A percentile compares a stretch with the other conserved stretches of the same genome.
Conservation (phyloP, 192 early-diverging fungal genomes). For the Backusella tarrabulga region DNA sequence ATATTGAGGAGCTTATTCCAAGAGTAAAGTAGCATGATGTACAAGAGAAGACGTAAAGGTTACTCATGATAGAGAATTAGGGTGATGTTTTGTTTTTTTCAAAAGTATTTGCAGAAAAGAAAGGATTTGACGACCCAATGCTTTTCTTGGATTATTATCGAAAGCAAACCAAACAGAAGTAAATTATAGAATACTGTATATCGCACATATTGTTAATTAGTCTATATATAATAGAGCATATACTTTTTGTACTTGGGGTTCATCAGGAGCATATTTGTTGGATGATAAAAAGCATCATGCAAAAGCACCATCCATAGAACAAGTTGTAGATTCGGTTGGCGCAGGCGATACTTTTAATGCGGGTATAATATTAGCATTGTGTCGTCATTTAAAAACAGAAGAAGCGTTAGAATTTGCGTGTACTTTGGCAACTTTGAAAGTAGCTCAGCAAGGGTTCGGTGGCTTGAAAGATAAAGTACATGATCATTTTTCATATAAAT, state of each 20-base stretch:
- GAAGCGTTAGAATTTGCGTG: conserved; percentile 44
- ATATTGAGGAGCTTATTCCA: conserved; percentile 50
- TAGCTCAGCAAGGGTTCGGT: conserved; percentile 48
- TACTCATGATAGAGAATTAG: background rate
- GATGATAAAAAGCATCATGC: conserved; percentile 33
- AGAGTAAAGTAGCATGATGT: conserved; percentile 12
- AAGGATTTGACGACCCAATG: conserved; percentile 47
- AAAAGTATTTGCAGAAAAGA: conserved; percentile 55
- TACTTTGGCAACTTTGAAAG: conserved; percentile 46
- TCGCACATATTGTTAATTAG: background rate
- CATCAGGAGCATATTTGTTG: conserved; percentile 47
- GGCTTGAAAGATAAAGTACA: background rate
- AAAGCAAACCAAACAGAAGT: conserved; percentile 21
- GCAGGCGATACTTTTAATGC: conserved; percentile 61
- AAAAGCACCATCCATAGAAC: conserved; percentile 23
- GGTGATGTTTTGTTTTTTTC: conserved; percentile 67
- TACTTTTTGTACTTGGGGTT: conserved; percentile 62
- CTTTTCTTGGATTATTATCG: conserved; percentile 20
- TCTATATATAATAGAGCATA: conserved; percentile 37
- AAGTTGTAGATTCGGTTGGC: conserved; percentile 48
- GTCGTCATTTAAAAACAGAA: conserved; percentile 21
- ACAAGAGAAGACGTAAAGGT: background rate
- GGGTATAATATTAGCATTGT: conserved; percentile 43
- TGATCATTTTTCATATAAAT: background rate
- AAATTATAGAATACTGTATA: background rate